These are phyloP conservation scores for Chondrostereum purpureum DNA, from an alignment of 1,284 basidiomycete genomes.

Conservation along the genomic window DNA sequence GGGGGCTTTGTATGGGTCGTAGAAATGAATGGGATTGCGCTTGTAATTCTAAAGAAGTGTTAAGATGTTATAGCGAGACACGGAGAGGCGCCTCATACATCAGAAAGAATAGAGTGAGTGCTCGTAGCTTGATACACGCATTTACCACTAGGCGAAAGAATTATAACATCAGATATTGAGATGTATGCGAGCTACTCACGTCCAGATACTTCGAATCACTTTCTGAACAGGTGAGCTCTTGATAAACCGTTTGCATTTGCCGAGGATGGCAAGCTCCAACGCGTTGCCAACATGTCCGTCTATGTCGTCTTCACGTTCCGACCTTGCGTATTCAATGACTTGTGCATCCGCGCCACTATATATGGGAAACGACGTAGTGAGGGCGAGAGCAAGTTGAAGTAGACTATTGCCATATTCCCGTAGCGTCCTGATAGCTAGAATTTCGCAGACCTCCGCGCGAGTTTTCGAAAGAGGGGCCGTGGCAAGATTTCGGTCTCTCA, in stretches of 20 bases:
- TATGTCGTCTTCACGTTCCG: conserved; percentile 68
- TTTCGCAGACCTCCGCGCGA: conserved; percentile 81
- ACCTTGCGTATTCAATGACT: conserved; percentile 54
- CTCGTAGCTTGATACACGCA: conserved; percentile 88
- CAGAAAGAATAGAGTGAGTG: conserved; percentile 79
- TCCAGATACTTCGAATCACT: conserved; percentile 79
- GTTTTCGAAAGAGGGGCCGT: conserved; percentile 66
- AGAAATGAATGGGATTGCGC: conserved; percentile 85
- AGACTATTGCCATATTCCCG: conserved; percentile 72
- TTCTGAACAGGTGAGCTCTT: conserved; percentile 82
- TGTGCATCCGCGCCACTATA: conserved; percentile 75
- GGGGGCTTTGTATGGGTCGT: conserved; percentile 92
- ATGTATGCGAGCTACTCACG: conserved; percentile 32
- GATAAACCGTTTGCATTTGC: conserved; percentile 81
- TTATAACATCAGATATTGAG: conserved; percentile 3
- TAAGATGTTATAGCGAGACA: conserved; percentile 4
- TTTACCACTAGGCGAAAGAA: conserved; percentile 49
- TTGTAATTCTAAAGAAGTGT: conserved; percentile 75
- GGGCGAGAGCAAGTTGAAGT: conserved; percentile 70
- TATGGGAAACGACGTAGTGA: conserved; percentile 85
- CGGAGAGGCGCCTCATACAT: conserved; percentile 41
- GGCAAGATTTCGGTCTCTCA: conserved; percentile 63
- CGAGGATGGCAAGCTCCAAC: conserved; percentile 86
- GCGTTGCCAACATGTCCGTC: conserved; percentile 83
- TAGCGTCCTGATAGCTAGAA: conserved; percentile 79